Evolutionary conservation across 371 early-diverging fungal species (phyloP), one percentile per base, ranked within the genome.

Genomic region (Mortierella sp.): DNA sequence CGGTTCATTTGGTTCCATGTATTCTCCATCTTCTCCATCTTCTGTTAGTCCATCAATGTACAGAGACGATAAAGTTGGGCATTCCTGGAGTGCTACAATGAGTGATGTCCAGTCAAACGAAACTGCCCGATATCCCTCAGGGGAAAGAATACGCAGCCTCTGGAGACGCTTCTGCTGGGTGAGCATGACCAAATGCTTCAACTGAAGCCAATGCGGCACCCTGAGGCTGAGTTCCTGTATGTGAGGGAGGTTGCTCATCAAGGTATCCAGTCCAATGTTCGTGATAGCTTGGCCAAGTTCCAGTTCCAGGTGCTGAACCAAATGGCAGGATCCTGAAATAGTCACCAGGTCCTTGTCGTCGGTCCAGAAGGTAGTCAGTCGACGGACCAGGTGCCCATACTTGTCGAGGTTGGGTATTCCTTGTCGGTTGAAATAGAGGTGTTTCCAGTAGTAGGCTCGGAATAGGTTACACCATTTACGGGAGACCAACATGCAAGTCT

Each of bases 401-500:
- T 53, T 45, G 16, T 54, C 62, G 22, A 71, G 39, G n/a, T 57
- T 0, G 16, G 62, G 72, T 5, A 57, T 22, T 1, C 54, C 61
- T n/a, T 46, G n/a, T 14, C 54, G 61, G 28, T 22, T 56, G 45
- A 51, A 65, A 39, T 43, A 14, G 49, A 65, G 60, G 28, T 65
- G 53, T 48, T 52, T 21, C 71, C 71, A 71, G 53, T 22, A 52
- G 41, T 51, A 60, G 6, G 54, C 43, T 4, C 44, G 49, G 25
- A 71, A 71, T 57, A 71, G 53, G 16, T 13, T 16, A 43, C n/a
- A 29, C 62, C 66, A 71, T 2, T 46, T 29, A 3, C 43, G 28
- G 22, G 57, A 71, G 57, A 71, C 66, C 14, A 71, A 57, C 66
- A 71, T 65, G 39, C 72, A 71, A 0, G 57, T 22, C 44, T 61